phyloP scores from a whole-genome alignment of 1,139 yeast species.

The Diutina scorzettiae region DNA sequence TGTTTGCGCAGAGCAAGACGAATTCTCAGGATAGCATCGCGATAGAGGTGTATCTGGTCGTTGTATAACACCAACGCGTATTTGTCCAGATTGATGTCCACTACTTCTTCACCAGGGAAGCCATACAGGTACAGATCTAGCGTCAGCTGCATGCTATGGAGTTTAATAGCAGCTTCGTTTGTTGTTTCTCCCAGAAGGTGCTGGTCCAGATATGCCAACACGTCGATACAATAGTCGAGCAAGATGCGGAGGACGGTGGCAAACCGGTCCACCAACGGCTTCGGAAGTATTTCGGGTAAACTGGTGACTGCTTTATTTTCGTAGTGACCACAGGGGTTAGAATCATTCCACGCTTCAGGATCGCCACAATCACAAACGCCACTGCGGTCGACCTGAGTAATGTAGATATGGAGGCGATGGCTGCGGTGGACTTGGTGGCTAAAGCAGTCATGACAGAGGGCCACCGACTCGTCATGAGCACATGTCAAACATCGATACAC shows the following conservation, averaged over 20 bases:
- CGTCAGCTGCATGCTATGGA: slow-evolving; percentile 7
- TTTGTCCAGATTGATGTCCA: slow-evolving; percentile 21
- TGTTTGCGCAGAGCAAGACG: slow-evolving; percentile 53
- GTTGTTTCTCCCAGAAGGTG: not conserved
- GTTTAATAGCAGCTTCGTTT: not conserved
- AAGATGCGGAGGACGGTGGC: slow-evolving; percentile 38
- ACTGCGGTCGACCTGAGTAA: slow-evolving; percentile 73
- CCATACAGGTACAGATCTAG: slow-evolving; percentile 25
- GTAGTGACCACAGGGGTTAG: slow-evolving; percentile 20
- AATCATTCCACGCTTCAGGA: slow-evolving; percentile 44
- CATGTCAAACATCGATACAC: slow-evolving; percentile 77
- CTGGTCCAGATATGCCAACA: slow-evolving; percentile 21
- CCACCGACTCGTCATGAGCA: slow-evolving; percentile 79
- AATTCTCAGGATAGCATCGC: slow-evolving; percentile 63
- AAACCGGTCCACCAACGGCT: slow-evolving; percentile 22
- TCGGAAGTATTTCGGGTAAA: slow-evolving; percentile 22
- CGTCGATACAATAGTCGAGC: slow-evolving; percentile 70
- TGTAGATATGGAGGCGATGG: slow-evolving; percentile 63
- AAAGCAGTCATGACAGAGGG: slow-evolving; percentile 71
- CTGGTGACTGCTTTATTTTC: slow-evolving; percentile 10
- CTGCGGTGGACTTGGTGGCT: slow-evolving; percentile 59
- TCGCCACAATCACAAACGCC: slow-evolving; percentile 72
- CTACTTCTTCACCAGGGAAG: slow-evolving; percentile 24
- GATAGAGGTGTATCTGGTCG: slow-evolving; percentile 64
- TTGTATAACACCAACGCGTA: slow-evolving; percentile 59